Percentiles rank a stretch among this genome's conserved stretches.
phyloP scores from a whole-genome alignment of 2,329 filamentous ascomycete species.

The Cercospora berteroae region DNA sequence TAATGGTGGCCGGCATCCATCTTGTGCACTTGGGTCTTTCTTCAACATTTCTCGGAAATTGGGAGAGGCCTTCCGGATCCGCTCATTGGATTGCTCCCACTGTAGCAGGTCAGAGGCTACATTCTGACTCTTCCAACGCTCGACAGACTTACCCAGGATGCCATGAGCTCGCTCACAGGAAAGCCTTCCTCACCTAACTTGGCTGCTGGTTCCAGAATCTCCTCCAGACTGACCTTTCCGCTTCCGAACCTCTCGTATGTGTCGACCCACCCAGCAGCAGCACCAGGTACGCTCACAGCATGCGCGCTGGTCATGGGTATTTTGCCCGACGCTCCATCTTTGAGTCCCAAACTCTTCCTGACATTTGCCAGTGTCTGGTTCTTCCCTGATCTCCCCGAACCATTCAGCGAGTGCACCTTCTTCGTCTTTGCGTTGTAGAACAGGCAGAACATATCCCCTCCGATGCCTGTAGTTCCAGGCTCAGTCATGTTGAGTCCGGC shows the following conservation, averaged over 20 bases:
- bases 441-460: constrained; percentile 95
- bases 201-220: constrained; percentile 80
- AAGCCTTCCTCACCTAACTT: constrained; percentile 84
- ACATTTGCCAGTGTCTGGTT: constrained; percentile 69
- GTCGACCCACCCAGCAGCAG: constrained; percentile 91
- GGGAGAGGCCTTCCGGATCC: constrained; percentile 71
- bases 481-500: constrained; percentile 92
- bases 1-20: constrained; percentile 70
- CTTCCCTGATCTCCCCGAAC: constrained; percentile 77
- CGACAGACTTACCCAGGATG: constrained; percentile 58
- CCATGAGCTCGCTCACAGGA: constrained; percentile 78
- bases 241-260: constrained; percentile 85
- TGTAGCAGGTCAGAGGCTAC: constrained; percentile 38
- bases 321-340: constrained; percentile 53
- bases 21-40: constrained; percentile 62
- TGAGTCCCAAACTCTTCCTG: constrained; percentile 65
- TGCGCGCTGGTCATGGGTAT: constrained; percentile 78
- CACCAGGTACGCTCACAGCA: constrained; percentile 83
- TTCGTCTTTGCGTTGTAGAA: constrained; percentile 83
- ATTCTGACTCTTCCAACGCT: not conserved
- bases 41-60: constrained; percentile 89
- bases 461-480: constrained; percentile 88
- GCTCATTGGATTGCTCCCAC: constrained; percentile 68
- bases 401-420: constrained; percentile 83
- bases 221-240: constrained; percentile 71